phyloP scores from a whole-genome alignment of 208 protist genomes.

The Leishmania braziliensis region DNA sequence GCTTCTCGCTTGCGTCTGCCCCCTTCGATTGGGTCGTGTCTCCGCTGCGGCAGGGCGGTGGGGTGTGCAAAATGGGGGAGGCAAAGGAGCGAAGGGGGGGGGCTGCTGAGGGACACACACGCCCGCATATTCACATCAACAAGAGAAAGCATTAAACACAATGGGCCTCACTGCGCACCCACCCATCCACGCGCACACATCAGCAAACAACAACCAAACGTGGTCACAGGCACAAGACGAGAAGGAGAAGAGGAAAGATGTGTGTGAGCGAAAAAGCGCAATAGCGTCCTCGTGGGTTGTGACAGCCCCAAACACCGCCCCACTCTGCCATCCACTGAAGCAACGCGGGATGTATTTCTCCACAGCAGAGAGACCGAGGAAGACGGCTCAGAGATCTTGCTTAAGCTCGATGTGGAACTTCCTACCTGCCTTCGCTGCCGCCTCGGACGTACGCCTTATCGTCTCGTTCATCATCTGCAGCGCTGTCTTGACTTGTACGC shows the following conservation, averaged over 20 bases:
- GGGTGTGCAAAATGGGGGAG: not conserved
- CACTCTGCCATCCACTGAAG: not conserved
- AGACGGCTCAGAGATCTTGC: conserved; percentile 17
- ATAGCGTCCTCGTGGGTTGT: not conserved
- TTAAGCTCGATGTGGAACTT: conserved; percentile 28
- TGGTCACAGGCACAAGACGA: not conserved
- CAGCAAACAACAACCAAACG: not conserved
- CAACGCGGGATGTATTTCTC: not conserved
- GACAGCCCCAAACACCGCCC: not conserved
- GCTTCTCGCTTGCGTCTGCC: no score
- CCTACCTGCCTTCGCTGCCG: conserved; percentile 30
- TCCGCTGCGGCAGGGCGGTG: not conserved
- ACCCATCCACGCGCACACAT: not conserved
- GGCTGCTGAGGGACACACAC: not conserved
- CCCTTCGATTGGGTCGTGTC: not conserved
- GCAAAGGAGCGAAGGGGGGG: not conserved
- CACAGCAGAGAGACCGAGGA: not conserved
- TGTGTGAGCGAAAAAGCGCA: not conserved
- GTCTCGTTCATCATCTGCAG: conserved; percentile 13
- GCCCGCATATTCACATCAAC: not conserved
- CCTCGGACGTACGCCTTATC: conserved; percentile 25
- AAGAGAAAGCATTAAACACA: not conserved
- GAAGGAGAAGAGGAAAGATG: not conserved
- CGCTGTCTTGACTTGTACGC: not conserved
- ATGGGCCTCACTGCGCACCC: not conserved